Evolutionary conservation across 1,284 basidiomycete species (phyloP), one percentile per base, ranked within the genome.

Genomic region (Taiwanofungus camphoratus): DNA sequence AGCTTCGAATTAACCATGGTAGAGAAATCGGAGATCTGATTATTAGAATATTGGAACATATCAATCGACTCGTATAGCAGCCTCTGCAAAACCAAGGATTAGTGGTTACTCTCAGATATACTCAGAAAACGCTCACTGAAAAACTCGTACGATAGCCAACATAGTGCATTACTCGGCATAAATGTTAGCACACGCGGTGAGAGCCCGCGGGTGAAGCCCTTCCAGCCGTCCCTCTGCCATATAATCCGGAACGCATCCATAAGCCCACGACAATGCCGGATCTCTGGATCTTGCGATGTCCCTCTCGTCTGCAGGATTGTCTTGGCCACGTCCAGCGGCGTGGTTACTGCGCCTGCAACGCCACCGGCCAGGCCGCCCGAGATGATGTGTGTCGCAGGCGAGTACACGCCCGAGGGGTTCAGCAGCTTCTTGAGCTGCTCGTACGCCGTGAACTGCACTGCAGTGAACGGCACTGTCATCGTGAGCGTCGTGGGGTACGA

Each of bases 251-350:
- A 81, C 5, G 96, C 96, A 60, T 96, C 90, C 45, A 73, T 48
- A 83, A 99, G 93, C 7, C 94, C 91, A 22, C 74, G 75, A 13
- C 87, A 88, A 52, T 81, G 77, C 49, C 93, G 76, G 56, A 99
- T 95, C 61, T 90, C 82, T 7, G 74, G 61, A 58, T 98, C 94
- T 3, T 71, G 65, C 24, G 87, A 87, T 20, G 82, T 82, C 19
- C 96, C 96, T 45, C 93, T 76, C 21, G 96, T 99, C 66, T 99
- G 96, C 26, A 99, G 69, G 52, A 96, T 77, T 30, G 92, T 96
- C 74, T 99, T 99, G 52, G 93, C 92, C n/a, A 99, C 96, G 64
- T 99, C 96, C 41, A 99, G 72, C 3, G 96, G 96, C 11, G 92
- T 99, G 19, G 96, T 99, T 16, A 97, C 82, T 11, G 91, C 95